Evolutionary conservation across 305 asterid genomes (phyloP).

Genomic region (Fraxinus sp.): DNA sequence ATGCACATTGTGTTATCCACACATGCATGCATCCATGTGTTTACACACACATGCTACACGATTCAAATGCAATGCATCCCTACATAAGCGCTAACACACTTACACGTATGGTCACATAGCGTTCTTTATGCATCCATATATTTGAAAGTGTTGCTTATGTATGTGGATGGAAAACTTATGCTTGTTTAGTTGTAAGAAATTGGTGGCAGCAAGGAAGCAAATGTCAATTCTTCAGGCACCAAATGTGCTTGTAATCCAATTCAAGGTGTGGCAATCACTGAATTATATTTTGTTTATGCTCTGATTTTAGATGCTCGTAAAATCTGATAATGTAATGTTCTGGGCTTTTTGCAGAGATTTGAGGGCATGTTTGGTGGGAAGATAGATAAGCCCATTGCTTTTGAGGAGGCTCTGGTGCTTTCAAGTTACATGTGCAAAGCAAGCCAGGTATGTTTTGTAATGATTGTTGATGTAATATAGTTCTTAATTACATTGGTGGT

Average conservation of each 20-base stretch:
- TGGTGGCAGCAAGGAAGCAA: slow-evolving; percentile 95
- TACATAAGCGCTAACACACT: not conserved
- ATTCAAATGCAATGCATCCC: not conserved
- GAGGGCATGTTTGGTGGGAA: slow-evolving; percentile 88
- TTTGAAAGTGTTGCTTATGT: slow-evolving; percentile 19
- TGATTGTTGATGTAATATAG: not conserved
- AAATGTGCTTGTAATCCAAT: slow-evolving; percentile 90
- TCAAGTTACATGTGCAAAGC: slow-evolving; percentile 87
- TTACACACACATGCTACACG: not conserved
- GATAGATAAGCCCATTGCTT: slow-evolving; percentile 73
- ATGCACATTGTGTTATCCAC: slow-evolving; percentile 5
- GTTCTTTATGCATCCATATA: slow-evolving; percentile 1
- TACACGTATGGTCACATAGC: not conserved
- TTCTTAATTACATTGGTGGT: not conserved
- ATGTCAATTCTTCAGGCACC: slow-evolving; percentile 91
- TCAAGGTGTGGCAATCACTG: slow-evolving; percentile 58
- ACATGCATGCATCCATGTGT: not conserved
- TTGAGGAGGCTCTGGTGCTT: slow-evolving; percentile 76
- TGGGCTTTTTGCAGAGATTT: slow-evolving; percentile 63
- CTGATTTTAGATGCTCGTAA: slow-evolving; percentile 12
- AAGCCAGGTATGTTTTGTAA: slow-evolving; percentile 60
- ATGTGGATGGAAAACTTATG: slow-evolving; percentile 31
- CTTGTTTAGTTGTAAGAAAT: slow-evolving; percentile 79
- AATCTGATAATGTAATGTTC: slow-evolving; percentile 15
- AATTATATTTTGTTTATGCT: slow-evolving; percentile 17